Percentiles rank a stretch among this genome's conserved stretches.
These are phyloP conservation scores for Cladorrhinum sp. DNA, from an alignment of 2,329 filamentous ascomycete species.

Conservation along the genomic window DNA sequence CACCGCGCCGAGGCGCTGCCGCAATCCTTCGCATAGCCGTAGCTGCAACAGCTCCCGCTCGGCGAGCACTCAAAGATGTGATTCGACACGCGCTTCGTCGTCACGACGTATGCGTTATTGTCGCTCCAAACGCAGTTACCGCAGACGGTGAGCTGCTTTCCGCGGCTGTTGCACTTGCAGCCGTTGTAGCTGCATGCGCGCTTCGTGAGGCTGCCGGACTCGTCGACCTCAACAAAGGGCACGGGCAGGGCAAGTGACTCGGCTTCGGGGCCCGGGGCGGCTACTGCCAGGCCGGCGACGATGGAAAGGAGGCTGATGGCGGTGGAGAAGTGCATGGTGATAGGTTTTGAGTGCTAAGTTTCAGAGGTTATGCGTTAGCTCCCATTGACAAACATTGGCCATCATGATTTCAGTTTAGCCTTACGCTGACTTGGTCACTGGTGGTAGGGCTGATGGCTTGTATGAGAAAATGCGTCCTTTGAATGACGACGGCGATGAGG, in stretches of 20 bases:
- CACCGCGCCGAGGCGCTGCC: conserved; percentile 7
- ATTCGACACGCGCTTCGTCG: conserved; percentile 22
- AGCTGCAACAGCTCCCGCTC: conserved; percentile 26
- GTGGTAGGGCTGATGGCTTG: neutral
- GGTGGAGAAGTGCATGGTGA: neutral
- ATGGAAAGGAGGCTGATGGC: neutral
- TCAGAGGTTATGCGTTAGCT: neutral
- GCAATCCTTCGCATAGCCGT: conserved; percentile 25
- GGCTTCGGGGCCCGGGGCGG: neutral
- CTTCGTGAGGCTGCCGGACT: conserved; percentile 5
- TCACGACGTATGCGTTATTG: conserved; percentile 20
- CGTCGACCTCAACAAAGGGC: neutral
- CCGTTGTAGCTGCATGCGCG: conserved; percentile 26
- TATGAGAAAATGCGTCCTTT: neutral
- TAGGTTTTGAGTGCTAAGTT: neutral
- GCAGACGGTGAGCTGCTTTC: conserved; percentile 26
- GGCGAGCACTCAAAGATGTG: conserved; percentile 29
- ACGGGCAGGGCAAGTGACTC: neutral
- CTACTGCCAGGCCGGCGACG: neutral
- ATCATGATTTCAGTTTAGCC: neutral
- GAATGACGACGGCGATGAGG: neutral
- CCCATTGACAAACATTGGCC: neutral
- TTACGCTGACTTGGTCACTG: too few species aligned
- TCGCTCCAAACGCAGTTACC: conserved; percentile 27
- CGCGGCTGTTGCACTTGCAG: conserved; percentile 27